Evolutionary conservation across 2,329 filamentous ascomycete genomes (phyloP).

Genomic region (Fusarium sp.): DNA sequence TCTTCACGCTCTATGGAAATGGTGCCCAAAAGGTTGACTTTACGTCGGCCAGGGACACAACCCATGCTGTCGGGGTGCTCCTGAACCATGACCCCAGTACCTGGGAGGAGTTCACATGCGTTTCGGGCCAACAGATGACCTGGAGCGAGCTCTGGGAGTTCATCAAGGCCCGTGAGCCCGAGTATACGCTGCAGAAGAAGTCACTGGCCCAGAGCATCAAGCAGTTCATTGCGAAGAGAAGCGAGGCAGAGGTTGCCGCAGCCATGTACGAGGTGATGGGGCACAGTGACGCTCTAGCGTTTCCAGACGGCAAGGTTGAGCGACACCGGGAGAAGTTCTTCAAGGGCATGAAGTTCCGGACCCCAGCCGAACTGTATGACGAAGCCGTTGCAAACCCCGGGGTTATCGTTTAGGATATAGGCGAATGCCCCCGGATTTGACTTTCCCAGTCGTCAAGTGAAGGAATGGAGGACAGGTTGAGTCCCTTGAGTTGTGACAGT

Average conservation of each 20-base stretch:
- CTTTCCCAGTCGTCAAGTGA: too few species aligned
- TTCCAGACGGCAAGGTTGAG: not conserved
- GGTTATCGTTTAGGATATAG: not conserved
- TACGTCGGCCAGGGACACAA: not conserved
- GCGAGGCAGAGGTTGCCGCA: not conserved
- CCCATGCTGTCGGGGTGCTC: not conserved
- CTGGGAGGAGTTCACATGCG: not conserved
- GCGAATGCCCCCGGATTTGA: not conserved
- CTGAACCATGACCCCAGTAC: not conserved
- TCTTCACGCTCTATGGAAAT: not conserved
- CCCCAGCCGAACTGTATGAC: not conserved
- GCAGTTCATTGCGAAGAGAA: not conserved
- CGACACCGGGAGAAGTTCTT: not conserved
- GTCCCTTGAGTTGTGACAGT: not conserved
- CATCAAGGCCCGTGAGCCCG: not conserved
- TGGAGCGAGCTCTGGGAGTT: constrained; percentile 1
- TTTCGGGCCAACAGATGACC: not conserved
- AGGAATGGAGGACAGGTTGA: not conserved
- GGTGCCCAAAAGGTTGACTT: not conserved
- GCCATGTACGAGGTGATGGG: not conserved
- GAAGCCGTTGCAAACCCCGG: not conserved
- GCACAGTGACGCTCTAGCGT: not conserved
- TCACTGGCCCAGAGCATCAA: not conserved
- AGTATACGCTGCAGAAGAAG: not conserved
- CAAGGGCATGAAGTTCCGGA: not conserved